Evolutionary conservation across 352 stramenopile genomes (phyloP), one percentile per base, ranked within the genome.

Genomic region (Phytophthora idaei): DNA sequence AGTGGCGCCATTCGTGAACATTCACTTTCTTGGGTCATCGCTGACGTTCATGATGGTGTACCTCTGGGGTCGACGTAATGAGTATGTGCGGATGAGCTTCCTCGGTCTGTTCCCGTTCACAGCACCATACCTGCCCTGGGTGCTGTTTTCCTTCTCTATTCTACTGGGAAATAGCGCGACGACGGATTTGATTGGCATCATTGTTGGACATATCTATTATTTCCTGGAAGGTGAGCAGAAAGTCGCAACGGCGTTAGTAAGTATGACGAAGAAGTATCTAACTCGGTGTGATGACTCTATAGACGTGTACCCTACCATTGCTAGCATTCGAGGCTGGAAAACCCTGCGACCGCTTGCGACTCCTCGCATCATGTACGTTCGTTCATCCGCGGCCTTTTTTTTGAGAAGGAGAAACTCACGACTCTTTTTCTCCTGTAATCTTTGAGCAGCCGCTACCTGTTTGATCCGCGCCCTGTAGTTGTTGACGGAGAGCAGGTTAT

Each of bases 21-120:
- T 99, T 39, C 94, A 98, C 61, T 99, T 99, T 77, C 81, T 99
- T 8, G 97, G 97, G 15, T 98, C 91, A 67, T 98, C 97, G 14
- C 81, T 99, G 27, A 98, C 97, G n/a, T 99, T 99, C 73, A 99
- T 99, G 97, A 99, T 99, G 97, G 91, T 99, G 5, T 99, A 99
- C 79, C 80, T 99, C 25, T 99, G 98, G 98, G 96, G 96, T 32
- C 78, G 97, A 61, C 82, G 90, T 36, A 98, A 98, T 64, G 89
- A 97, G 68, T 89, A 98, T 81, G 94, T 99, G 52, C 87, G 94
- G 64, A 99, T 99, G 97, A 98, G 83, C 54, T 98, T 99, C 64
- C 78, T 99, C 8, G 97, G 97, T 5, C 81, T 99, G 27, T 98
- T 99, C 52, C 95, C 93, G 9, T 99, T 99, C 80, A 98, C 93